Evolutionary conservation across 2,329 filamentous ascomycete genomes (phyloP).

Genomic region (Nothophoma quercina): DNA sequence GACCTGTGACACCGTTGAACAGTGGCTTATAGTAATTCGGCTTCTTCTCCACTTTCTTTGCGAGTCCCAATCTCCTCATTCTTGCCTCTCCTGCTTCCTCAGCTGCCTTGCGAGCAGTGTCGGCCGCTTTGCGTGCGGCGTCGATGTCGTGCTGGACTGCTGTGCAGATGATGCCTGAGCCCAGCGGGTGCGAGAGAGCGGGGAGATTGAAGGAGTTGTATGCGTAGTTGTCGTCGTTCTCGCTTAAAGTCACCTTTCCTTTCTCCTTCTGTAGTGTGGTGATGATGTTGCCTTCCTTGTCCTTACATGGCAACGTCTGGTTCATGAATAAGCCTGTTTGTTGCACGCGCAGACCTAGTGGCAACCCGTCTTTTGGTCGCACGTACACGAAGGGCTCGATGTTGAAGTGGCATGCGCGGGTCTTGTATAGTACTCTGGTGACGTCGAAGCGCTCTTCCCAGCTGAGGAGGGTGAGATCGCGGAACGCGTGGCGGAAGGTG

Average conservation of each 20-base stretch:
- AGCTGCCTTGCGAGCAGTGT: too few species aligned
- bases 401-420: slow-evolving; percentile 20
- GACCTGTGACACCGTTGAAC: slow-evolving; percentile 29
- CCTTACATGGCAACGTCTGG: neutral
- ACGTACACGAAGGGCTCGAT: slow-evolving; percentile 42
- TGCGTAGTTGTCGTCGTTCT: slow-evolving; percentile 16
- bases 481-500: slow-evolving; percentile 51
- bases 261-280: neutral
- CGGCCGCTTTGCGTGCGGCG: neutral
- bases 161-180: slow-evolving; percentile 12
- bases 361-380: slow-evolving; percentile 24
- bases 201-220: slow-evolving; percentile 21
- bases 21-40: slow-evolving; percentile 22
- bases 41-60: neutral
- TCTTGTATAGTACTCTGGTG: slow-evolving; percentile 27
- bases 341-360: slow-evolving; percentile 22
- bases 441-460: slow-evolving; percentile 53
- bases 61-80: neutral
- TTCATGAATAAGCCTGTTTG: slow-evolving; percentile 4
- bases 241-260: neutral
- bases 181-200: slow-evolving; percentile 13
- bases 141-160: slow-evolving; percentile 1
- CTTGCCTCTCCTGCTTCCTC: neutral
- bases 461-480: slow-evolving; percentile 47
- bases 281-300: neutral